Evolutionary conservation across 805 yeast species (phyloP), one percentile per base, ranked within the genome.

Genomic region (Saturnispora saitoi): DNA sequence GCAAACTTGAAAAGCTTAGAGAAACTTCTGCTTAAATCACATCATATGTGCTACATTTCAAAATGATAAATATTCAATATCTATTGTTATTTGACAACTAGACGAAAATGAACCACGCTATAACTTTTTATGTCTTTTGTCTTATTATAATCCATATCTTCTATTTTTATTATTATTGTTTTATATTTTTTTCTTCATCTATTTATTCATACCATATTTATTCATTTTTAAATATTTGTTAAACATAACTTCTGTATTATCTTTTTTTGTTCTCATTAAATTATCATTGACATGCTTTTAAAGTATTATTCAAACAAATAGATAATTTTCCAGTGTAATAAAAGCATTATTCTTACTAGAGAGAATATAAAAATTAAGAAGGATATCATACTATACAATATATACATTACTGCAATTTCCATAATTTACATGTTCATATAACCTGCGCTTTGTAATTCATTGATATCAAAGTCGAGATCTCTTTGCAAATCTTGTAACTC

Each of bases 1-100:
- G 60, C 19, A 64, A 66, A 32, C 59, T 72, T 42, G 58, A 65
- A 34, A 68, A 65, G 39, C 61, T 70, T 28, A 68, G 75, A 57
- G 69, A 64, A 39, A 54, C 52, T 38, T 51, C 57, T 17, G 55
- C 48, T 24, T 55, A 49, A 41, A 29, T 17, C 8, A 15, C 19
- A 34, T 17, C 38, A 34, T 7, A 17, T 34, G 10, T 17, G 10
- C 9, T 34, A 34, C 14, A 34, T 15, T 20, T 17, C 4, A 17
- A 19, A 4, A 34, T 7, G 17, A 34, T 12, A 17, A 34, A 4
- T 20, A 17, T 11, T 5, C 7, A 34, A 5, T 24, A 24, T 24
- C 5, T 6, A 24, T 24, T 24, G 5, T 3, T 3, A 24, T 24
- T 24, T 24, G 28, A 24, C 5, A 6, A 24, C 8, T 24, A 24